A percentile compares a stretch with the other conserved stretches of the same genome.
Conservation (phyloP, 2,329 filamentous ascomycete genomes). For the Fusarium hostae region DNA sequence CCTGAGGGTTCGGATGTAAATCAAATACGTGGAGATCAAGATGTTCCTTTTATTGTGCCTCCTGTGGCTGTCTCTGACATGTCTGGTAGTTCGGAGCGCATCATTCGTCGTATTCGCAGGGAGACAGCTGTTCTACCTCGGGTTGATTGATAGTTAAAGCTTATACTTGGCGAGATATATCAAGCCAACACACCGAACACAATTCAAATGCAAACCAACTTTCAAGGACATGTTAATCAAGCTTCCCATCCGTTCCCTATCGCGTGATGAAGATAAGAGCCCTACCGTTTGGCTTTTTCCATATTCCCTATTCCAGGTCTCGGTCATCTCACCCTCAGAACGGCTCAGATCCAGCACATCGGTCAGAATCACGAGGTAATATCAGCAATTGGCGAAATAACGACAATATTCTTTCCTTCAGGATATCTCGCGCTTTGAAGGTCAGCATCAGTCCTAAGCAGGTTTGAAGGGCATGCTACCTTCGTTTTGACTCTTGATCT, state of each 20-base stretch:
- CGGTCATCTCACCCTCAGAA: background rate
- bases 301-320: background rate
- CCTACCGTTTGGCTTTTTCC: background rate
- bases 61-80: background rate
- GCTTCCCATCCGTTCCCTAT: background rate
- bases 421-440: background rate
- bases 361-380: background rate
- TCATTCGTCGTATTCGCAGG: background rate
- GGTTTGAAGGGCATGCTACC: background rate
- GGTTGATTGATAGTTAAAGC: background rate
- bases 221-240: background rate
- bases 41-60: background rate
- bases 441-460: background rate
- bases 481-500: background rate
- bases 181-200: background rate
- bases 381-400: background rate
- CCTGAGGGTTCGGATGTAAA: background rate
- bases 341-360: background rate
- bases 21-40: background rate
- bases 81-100: background rate
- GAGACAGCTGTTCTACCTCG: background rate
- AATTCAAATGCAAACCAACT: background rate
- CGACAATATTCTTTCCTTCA: too few relatives aligned
- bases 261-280: background rate
- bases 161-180: background rate